phyloP scores from a whole-genome alignment of 768 basidiomycete species.

The Kwoniella dendrophila region DNA sequence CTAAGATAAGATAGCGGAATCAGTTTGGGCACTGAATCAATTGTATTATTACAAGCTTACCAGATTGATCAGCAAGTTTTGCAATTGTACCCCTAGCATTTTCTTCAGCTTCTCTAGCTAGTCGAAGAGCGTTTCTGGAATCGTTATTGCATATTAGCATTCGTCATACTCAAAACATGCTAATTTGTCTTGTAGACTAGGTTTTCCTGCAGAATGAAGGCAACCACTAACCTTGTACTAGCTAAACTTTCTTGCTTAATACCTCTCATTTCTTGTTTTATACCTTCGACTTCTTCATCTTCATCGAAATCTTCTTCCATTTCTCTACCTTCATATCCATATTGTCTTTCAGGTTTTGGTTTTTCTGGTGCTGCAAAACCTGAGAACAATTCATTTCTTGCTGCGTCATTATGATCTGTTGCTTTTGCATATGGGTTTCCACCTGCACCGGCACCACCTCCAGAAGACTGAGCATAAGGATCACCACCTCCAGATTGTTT shows the following conservation, averaged over 20 bases:
- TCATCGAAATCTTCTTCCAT: slow-evolving; percentile 64
- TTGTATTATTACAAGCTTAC: slow-evolving; percentile 59
- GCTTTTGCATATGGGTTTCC: slow-evolving; percentile 48
- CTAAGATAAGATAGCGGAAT: slow-evolving; percentile 35
- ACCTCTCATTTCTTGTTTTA: slow-evolving; percentile 86
- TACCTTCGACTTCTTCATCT: slow-evolving; percentile 71
- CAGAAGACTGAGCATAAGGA: slow-evolving; percentile 37
- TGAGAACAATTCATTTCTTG: slow-evolving; percentile 54
- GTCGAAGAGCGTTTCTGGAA: slow-evolving; percentile 74
- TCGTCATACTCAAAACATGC: too few relatives aligned
- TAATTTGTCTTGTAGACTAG: not conserved
- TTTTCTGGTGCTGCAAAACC: slow-evolving; percentile 44
- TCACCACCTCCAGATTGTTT: slow-evolving; percentile 34
- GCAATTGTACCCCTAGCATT: slow-evolving; percentile 81
- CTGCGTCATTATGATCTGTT: slow-evolving; percentile 26
- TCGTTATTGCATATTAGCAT: not conserved
- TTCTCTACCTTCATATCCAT: slow-evolving; percentile 54
- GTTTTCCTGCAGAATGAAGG: not conserved
- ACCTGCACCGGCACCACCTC: slow-evolving; percentile 42
- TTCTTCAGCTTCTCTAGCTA: slow-evolving; percentile 96
- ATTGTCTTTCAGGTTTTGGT: slow-evolving; percentile 36
- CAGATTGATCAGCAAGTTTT: slow-evolving; percentile 89
- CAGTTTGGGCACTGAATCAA: not conserved
- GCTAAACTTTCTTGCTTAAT: slow-evolving; percentile 89
- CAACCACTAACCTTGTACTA: slow-evolving; percentile 64